A percentile compares a stretch with the other conserved stretches of the same genome.
These are phyloP conservation scores for Fraxinus nigra DNA, from an alignment of 305 asterid species.

Conservation along the genomic window DNA sequence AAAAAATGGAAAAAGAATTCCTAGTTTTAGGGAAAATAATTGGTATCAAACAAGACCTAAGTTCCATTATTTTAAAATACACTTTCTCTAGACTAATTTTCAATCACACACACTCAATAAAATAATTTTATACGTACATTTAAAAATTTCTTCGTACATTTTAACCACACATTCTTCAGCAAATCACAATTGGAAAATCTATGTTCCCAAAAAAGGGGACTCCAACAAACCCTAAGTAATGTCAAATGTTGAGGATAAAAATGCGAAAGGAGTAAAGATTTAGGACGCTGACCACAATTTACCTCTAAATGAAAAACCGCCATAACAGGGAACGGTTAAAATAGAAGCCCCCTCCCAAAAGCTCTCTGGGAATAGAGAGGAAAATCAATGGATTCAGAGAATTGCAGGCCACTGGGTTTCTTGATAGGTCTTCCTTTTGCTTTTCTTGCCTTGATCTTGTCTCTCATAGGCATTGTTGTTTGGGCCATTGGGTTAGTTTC, in stretches of 20 bases:
- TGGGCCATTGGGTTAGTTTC: slow-evolving; percentile 47
- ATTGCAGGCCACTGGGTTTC: slow-evolving; percentile 63
- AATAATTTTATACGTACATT: too few species aligned
- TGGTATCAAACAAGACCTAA: too few species aligned
- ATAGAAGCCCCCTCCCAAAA: background rate
- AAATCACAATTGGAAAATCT: too few species aligned
- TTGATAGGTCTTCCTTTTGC: slow-evolving; percentile 59
- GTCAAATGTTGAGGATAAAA: background rate
- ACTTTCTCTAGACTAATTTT: too few species aligned
- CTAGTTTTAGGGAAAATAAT: too few species aligned
- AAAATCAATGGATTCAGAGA: slow-evolving; percentile 16
- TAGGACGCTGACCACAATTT: background rate
- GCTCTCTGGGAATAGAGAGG: background rate
- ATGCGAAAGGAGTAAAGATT: background rate
- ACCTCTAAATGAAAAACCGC: background rate
- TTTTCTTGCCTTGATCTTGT: slow-evolving; percentile 36
- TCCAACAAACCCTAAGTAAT: background rate
- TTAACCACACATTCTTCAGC: too few species aligned
- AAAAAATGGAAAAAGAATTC: too few species aligned
- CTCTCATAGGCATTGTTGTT: slow-evolving; percentile 47
- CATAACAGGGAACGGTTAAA: slow-evolving; percentile 1
- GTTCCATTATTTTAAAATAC: too few species aligned
- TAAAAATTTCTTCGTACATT: too few species aligned
- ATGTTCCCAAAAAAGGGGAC: too few species aligned
- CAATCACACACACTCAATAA: too few species aligned